These are phyloP conservation scores for Podaxis rugospora DNA, from an alignment of 768 basidiomycete genomes.

Conservation along the genomic window DNA sequence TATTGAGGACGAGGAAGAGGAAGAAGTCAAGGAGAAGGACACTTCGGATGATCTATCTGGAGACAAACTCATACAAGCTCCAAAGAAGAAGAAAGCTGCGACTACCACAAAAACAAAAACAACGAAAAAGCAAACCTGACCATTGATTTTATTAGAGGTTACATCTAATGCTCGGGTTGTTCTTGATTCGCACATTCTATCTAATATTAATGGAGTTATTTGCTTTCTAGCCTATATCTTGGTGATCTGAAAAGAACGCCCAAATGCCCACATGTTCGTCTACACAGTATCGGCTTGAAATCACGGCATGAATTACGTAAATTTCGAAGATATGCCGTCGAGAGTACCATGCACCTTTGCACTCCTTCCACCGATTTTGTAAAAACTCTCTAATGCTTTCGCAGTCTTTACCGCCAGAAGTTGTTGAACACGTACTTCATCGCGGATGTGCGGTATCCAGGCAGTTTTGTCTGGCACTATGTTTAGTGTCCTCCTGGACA, in stretches of 20 bases:
- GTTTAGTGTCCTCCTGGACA: slow-evolving; percentile 19
- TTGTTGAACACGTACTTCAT: slow-evolving; percentile 18
- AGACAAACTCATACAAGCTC: slow-evolving; percentile 58
- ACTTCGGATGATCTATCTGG: slow-evolving; percentile 42
- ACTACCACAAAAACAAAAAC: slow-evolving; percentile 15
- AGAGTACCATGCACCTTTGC: not conserved
- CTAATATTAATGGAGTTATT: not conserved
- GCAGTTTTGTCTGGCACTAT: slow-evolving; percentile 16
- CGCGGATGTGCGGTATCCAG: slow-evolving; percentile 16
- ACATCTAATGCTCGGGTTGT: not conserved
- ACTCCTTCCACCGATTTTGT: not conserved
- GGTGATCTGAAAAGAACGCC: not conserved
- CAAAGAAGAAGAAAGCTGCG: slow-evolving; percentile 39
- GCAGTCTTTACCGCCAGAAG: slow-evolving; percentile 18
- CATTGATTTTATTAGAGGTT: not conserved
- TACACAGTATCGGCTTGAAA: too few relatives aligned
- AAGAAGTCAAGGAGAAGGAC: slow-evolving; percentile 26
- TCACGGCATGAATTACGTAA: too few relatives aligned
- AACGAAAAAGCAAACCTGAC: slow-evolving; percentile 13
- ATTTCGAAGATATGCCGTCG: not conserved
- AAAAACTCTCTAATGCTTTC: not conserved
- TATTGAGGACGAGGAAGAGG: slow-evolving; percentile 34
- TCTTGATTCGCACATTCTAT: not conserved
- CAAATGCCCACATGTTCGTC: not conserved
- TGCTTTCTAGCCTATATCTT: not conserved